Evolutionary conservation across 106 monocot species (phyloP).

Genomic region (Apostasia shenzhenica): DNA sequence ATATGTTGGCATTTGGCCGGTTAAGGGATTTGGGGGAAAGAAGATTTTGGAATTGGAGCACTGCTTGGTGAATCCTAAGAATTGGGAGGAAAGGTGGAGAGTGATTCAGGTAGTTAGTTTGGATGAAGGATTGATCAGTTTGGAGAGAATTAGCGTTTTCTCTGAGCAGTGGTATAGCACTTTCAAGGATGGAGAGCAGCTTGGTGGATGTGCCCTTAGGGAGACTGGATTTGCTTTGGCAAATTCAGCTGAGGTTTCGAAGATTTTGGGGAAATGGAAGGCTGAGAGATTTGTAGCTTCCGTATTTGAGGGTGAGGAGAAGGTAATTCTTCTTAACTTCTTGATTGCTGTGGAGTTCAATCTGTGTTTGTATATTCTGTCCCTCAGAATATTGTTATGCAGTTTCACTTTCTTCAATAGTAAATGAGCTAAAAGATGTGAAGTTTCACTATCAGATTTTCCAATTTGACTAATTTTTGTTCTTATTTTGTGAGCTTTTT

Average conservation of each 20-base stretch:
- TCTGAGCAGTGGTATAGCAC: conserved; percentile 90
- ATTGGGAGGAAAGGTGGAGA: conserved; percentile 49
- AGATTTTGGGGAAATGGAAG: conserved; percentile 57
- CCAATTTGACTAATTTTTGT: not conserved
- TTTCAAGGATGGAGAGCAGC: conserved; percentile 73
- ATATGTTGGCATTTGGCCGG: conserved; percentile 56
- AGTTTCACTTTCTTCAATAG: not conserved
- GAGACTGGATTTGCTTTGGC: conserved; percentile 68
- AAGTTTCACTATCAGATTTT: not conserved
- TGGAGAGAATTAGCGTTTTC: conserved; percentile 59
- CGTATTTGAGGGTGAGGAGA: conserved; percentile 17
- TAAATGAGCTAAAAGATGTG: not conserved
- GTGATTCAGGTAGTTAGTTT: conserved; percentile 39
- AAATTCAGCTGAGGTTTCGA: conserved; percentile 19
- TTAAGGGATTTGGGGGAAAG: conserved; percentile 15
- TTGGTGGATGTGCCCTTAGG: conserved; percentile 80
- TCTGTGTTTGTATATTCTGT: not conserved
- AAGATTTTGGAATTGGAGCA: conserved; percentile 61
- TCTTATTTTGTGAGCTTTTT: not conserved
- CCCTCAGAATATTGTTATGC: not conserved
- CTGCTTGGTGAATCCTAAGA: conserved; percentile 56
- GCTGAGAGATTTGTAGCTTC: conserved; percentile 18
- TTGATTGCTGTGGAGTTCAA: not conserved
- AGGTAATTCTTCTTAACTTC: conserved; percentile 14
- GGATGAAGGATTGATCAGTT: conserved; percentile 28